phyloP scores from a whole-genome alignment of 345 rosid genomes.

The Populus davidiana region DNA sequence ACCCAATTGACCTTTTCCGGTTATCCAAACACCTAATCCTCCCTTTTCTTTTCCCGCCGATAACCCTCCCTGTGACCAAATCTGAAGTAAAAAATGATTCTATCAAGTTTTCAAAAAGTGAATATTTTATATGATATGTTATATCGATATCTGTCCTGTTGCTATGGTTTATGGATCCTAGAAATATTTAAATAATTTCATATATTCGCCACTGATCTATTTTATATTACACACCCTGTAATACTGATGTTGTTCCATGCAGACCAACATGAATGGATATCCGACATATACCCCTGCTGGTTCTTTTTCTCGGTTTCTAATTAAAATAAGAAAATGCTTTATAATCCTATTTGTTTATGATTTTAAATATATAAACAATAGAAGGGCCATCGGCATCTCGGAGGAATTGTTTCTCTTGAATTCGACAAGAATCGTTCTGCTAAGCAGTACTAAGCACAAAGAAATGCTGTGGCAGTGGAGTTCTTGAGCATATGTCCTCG shows the following conservation, averaged over 20 bases:
- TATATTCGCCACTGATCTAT: background rate
- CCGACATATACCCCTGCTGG: too few species aligned
- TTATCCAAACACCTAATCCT: too few species aligned
- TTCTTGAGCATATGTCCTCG: background rate
- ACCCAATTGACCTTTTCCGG: too few species aligned
- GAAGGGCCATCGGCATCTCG: background rate
- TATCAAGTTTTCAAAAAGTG: too few species aligned
- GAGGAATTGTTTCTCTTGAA: background rate
- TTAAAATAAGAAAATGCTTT: background rate
- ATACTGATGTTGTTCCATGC: too few species aligned
- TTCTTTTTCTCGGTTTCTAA: background rate
- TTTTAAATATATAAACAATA: too few species aligned
- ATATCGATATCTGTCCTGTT: background rate
- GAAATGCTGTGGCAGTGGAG: background rate
- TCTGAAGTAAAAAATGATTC: too few species aligned
- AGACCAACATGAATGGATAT: too few species aligned
- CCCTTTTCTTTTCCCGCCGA: too few species aligned
- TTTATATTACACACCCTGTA: background rate
- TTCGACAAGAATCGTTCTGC: background rate
- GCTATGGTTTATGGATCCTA: background rate
- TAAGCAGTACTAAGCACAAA: background rate
- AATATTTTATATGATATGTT: background rate
- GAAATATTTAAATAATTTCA: background rate
- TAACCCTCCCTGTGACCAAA: too few species aligned
- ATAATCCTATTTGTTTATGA: background rate